These are phyloP conservation scores for Coemansia sp. DNA, from an alignment of 192 early-diverging fungal genomes.

Conservation along the genomic window DNA sequence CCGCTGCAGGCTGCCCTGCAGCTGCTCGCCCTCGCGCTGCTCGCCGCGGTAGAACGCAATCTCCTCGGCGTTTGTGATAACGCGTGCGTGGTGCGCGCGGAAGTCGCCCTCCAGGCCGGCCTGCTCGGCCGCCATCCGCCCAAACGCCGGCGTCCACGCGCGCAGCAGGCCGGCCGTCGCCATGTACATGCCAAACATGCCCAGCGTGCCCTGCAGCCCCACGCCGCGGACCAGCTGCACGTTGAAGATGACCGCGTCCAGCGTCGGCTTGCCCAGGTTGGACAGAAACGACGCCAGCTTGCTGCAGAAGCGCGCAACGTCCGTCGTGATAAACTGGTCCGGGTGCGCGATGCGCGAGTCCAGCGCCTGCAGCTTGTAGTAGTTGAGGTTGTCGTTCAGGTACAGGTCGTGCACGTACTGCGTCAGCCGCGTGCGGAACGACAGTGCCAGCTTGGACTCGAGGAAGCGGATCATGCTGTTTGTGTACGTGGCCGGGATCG, in stretches of 20 bases:
- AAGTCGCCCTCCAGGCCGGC: conserved; percentile 92
- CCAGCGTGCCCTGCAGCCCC: conserved; percentile 79
- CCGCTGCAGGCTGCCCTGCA: conserved; percentile 70
- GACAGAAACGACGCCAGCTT: conserved; percentile 85
- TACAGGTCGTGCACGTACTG: conserved; percentile 88
- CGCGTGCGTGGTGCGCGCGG: conserved; percentile 88
- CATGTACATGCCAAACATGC: conserved; percentile 77
- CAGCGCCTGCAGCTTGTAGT: conserved; percentile 89
- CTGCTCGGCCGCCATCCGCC: conserved; percentile 89
- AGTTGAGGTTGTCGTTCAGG: conserved; percentile 83
- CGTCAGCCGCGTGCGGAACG: conserved; percentile 85
- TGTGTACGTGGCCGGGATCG: conserved; percentile 94
- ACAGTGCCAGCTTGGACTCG: conserved; percentile 63
- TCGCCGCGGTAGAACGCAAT: conserved; percentile 91
- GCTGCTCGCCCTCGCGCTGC: conserved; percentile 72
- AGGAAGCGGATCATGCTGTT: conserved; percentile 85
- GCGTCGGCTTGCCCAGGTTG: conserved; percentile 91
- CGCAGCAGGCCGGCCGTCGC: conserved; percentile 76
- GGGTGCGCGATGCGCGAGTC: conserved; percentile 87
- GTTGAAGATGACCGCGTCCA: conserved; percentile 94
- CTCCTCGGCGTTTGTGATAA: conserved; percentile 97
- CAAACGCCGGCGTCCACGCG: conserved; percentile 90
- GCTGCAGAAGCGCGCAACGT: conserved; percentile 88
- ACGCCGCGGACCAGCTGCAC: conserved; percentile 82
- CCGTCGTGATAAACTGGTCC: conserved; percentile 87